Conservation (phyloP, 2,329 filamentous ascomycete genomes). For the Scortechinia acanthostroma region DNA sequence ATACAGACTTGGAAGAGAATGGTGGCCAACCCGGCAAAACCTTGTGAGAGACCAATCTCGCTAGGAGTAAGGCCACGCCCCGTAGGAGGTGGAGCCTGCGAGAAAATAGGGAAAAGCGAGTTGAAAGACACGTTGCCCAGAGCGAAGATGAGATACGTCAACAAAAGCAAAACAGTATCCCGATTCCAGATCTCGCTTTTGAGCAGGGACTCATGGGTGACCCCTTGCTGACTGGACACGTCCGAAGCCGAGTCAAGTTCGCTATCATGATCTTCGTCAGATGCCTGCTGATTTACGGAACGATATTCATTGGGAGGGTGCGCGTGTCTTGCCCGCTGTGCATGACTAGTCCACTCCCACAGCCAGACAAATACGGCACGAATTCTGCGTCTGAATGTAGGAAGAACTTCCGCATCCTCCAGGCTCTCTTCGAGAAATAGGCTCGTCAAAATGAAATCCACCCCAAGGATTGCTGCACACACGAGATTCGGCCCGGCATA, state of each 20-base stretch:
- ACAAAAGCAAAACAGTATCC: neutral
- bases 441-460: constrained; percentile 69
- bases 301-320: neutral
- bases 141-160: neutral
- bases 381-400: neutral
- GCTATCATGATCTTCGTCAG: constrained; percentile 10
- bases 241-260: neutral
- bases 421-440: constrained; percentile 83
- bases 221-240: neutral
- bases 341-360: neutral
- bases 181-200: neutral
- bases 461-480: constrained; percentile 62
- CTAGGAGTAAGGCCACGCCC: neutral
- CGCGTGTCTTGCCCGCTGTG: neutral
- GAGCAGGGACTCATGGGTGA: neutral
- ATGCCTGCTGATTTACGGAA: constrained; percentile 6
- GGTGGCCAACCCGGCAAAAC: neutral
- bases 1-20: neutral
- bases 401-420: constrained; percentile 26
- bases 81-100: neutral
- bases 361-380: constrained; percentile 28
- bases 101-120: neutral
- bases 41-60: neutral
- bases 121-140: neutral
- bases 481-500: constrained; percentile 81